A percentile compares a stretch with the other conserved stretches of the same genome.
These are phyloP conservation scores for Colletotrichum camelliae DNA, from an alignment of 2,329 filamentous ascomycete genomes.

Conservation along the genomic window DNA sequence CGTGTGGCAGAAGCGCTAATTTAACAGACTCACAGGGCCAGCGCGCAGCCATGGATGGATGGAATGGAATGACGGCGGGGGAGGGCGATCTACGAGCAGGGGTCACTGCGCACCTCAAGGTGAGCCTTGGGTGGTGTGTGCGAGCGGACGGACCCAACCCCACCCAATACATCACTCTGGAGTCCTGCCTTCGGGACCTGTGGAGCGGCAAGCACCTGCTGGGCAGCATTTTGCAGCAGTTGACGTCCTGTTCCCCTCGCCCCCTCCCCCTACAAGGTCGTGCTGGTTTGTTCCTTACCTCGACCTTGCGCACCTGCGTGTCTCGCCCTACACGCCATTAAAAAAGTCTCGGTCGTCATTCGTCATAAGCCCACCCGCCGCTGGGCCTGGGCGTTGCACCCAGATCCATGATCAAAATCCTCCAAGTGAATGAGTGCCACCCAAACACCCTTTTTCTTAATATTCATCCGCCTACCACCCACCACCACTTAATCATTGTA, in stretches of 20 bases:
- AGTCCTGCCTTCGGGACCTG: background rate
- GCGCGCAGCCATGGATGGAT: background rate
- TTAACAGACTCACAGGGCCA: background rate
- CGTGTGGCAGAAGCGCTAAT: too few species aligned
- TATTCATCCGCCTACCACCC: slow-evolving; percentile 1
- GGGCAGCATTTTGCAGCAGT: background rate
- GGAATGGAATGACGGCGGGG: background rate
- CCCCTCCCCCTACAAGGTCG: background rate
- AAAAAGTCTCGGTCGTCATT: slow-evolving; percentile 22
- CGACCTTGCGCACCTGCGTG: slow-evolving; percentile 7
- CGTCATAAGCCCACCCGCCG: slow-evolving; percentile 4
- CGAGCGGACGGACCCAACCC: slow-evolving; percentile 12
- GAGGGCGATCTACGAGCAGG: slow-evolving; percentile 6
- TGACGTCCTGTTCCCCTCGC: background rate
- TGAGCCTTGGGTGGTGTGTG: background rate
- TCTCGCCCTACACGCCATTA: slow-evolving; percentile 13
- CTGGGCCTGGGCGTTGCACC: background rate
- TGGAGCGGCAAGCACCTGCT: slow-evolving; percentile 1
- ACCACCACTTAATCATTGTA: background rate
- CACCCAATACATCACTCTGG: slow-evolving; percentile 21
- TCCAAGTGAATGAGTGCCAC: slow-evolving; percentile 3
- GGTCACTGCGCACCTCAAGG: background rate
- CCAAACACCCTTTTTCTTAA: background rate
- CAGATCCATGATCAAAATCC: background rate
- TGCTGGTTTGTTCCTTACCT: background rate